Base-by-base conservation (phyloP, 306 rosid species). In the Hippophae tibetana region DNA sequence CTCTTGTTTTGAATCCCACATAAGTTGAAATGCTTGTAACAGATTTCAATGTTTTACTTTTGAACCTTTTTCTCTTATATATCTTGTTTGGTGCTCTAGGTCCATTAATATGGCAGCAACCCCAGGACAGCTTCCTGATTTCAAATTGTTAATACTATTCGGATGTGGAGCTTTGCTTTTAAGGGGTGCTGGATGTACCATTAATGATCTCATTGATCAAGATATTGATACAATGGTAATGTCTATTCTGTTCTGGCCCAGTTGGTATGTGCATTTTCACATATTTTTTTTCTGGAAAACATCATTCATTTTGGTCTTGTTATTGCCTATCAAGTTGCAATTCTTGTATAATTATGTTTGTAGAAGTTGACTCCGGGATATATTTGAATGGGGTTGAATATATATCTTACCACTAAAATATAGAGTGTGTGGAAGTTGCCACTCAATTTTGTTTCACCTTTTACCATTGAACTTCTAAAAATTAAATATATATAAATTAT, bases 101-200 rank as follows among this genome's bases (percentile, higher is more conserved):
- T 87, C 98, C 61, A 85, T 90, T 57, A 72, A 85, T 60, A 72
- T 90, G 79, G 96, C 95, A 12, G 83, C 96, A 59, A 60, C 74
- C 51, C 92, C 92, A 2, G 95, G 96, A 13, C 55, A 87, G 12
- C 79, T 90, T 65, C 98, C 95, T 46, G 92, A 87, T 75, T 62
- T 90, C 63, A 85, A 85, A 79, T 76, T 87, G 82, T 10, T 90
- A 76, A 49, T 67, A 12, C 65, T 87, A 54, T 87, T 90, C 77
- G 98, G 89, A 56, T 79, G 82, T 61, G 96, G 96, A 49, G 89
- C 95, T 51, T 70, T 90, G 74, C 93, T 90, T 69, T 72, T 87
- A 42, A 79, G 98, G 77, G 96, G 95, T 8, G 95, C 93, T 8
- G 95, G 95, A 11, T 90, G 92, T 77, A 90, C 96, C 45, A 6